Conservation (phyloP, 2,329 filamentous ascomycete species). For the Trichoderma sp. region DNA sequence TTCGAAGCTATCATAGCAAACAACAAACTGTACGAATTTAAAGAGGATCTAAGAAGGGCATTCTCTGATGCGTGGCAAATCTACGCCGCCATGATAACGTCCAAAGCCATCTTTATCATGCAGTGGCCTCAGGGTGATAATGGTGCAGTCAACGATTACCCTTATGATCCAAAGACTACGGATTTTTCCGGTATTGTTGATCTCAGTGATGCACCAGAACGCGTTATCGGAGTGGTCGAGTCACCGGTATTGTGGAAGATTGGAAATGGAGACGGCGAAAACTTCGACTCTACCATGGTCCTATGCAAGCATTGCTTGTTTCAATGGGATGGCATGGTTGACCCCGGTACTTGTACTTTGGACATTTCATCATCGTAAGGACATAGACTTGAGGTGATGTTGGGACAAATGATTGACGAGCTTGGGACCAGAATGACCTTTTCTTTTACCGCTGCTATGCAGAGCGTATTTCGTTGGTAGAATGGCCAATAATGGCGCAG, state of each 20-base stretch:
- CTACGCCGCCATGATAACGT: not conserved
- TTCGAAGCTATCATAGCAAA: not conserved
- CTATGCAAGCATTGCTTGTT: not conserved
- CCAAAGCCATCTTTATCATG: slow-evolving; percentile 13
- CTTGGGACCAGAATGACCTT: not conserved
- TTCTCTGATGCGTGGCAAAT: not conserved
- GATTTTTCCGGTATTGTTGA: too few species aligned
- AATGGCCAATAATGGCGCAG: not conserved
- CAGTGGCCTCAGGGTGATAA: rapidly evolving
- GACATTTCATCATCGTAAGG: not conserved
- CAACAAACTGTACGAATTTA: not conserved
- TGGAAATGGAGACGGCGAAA: slow-evolving; percentile 22
- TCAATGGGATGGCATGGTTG: not conserved
- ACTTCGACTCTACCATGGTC: slow-evolving; percentile 10
- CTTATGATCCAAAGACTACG: not conserved
- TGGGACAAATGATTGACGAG: not conserved
- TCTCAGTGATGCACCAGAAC: not conserved
- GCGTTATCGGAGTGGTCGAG: not conserved
- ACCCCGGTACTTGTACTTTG: too few species aligned
- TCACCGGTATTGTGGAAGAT: slow-evolving; percentile 17
- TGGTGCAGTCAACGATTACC: too few species aligned
- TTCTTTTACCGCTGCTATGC: not conserved
- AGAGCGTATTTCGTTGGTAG: not conserved
- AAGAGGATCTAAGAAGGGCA: not conserved
- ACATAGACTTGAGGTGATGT: not conserved